Evolutionary conservation across 2,329 filamentous ascomycete species (phyloP).

Genomic region (Nigrospora oryzae): DNA sequence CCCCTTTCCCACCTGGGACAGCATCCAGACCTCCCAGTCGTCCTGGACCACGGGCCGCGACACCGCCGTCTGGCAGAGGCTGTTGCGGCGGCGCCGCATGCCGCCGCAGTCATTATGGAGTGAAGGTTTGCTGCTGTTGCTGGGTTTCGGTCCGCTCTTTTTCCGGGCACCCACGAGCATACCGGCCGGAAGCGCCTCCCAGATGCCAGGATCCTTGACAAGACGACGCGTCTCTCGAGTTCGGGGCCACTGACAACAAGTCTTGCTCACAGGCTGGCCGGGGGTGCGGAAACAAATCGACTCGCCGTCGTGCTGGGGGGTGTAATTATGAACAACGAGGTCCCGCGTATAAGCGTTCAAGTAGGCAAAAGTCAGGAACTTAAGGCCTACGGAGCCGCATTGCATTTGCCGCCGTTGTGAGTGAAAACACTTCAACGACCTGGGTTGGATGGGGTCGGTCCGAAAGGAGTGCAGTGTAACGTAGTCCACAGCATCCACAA

Average conservation of each 20-base stretch:
- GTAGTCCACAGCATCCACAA: slow-evolving; percentile 51
- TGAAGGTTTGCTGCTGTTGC: slow-evolving; percentile 7
- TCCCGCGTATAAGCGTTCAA: slow-evolving; percentile 49
- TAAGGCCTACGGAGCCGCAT: slow-evolving; percentile 47
- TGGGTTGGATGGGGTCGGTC: slow-evolving; percentile 48
- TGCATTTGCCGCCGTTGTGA: slow-evolving; percentile 40
- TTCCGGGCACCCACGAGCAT: slow-evolving; percentile 56
- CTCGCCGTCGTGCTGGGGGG: slow-evolving; percentile 41
- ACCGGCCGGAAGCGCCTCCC: slow-evolving; percentile 53
- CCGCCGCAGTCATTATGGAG: slow-evolving; percentile 11
- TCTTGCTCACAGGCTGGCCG: slow-evolving; percentile 26
- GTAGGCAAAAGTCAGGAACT: slow-evolving; percentile 58
- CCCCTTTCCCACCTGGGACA: slow-evolving; percentile 33
- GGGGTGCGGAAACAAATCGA: slow-evolving; percentile 49
- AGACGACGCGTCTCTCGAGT: slow-evolving; percentile 41
- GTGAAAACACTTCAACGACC: slow-evolving; percentile 53
- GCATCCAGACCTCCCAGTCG: slow-evolving; percentile 48
- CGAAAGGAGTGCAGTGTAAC: slow-evolving; percentile 53
- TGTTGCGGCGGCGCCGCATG: slow-evolving; percentile 19
- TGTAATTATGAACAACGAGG: slow-evolving; percentile 57
- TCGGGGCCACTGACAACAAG: slow-evolving; percentile 41
- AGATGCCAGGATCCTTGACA: slow-evolving; percentile 55
- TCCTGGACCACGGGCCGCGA: slow-evolving; percentile 16
- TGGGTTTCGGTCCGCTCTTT: slow-evolving; percentile 19
- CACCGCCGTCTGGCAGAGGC: slow-evolving; percentile 5